These are phyloP conservation scores for Firmiana major DNA, from an alignment of 345 rosid genomes.

Conservation along the genomic window DNA sequence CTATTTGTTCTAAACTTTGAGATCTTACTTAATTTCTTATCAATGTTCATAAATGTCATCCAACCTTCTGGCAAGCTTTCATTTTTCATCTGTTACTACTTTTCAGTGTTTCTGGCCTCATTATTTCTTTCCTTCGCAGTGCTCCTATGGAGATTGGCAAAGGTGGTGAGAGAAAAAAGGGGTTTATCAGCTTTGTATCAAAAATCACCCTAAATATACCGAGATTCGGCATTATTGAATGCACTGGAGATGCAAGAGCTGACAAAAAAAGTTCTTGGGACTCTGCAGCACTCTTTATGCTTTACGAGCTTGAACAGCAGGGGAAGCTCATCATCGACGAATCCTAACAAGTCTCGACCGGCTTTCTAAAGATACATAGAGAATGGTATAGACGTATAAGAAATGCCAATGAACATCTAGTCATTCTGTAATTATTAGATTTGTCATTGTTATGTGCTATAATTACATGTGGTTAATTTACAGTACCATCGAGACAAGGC, in stretches of 20 bases:
- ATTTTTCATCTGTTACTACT: background rate
- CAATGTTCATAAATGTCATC: background rate
- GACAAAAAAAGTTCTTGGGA: conserved; percentile 85
- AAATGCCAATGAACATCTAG: too few species aligned
- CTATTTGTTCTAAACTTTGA: background rate
- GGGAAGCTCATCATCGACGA: conserved; percentile 38
- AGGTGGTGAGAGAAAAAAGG: conserved; percentile 27
- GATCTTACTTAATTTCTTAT: background rate
- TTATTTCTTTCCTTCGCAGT: conserved; percentile 31
- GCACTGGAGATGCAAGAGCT: conserved; percentile 57
- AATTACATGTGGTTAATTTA: too few species aligned
- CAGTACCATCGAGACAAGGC: too few species aligned
- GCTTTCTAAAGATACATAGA: background rate
- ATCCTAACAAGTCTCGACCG: conserved; percentile 4
- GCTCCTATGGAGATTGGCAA: conserved; percentile 26
- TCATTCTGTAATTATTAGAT: background rate
- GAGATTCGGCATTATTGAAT: conserved; percentile 36
- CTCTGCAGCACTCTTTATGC: conserved; percentile 63
- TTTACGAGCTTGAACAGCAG: conserved; percentile 51
- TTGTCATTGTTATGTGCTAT: background rate
- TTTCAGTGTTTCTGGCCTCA: background rate
- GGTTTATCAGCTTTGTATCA: conserved; percentile 54
- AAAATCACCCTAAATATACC: conserved; percentile 51
- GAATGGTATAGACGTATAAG: too few species aligned
- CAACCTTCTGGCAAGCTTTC: background rate